Evolutionary conservation across 2,329 filamentous ascomycete genomes (phyloP).

Genomic region (Bipolaris cookei): DNA sequence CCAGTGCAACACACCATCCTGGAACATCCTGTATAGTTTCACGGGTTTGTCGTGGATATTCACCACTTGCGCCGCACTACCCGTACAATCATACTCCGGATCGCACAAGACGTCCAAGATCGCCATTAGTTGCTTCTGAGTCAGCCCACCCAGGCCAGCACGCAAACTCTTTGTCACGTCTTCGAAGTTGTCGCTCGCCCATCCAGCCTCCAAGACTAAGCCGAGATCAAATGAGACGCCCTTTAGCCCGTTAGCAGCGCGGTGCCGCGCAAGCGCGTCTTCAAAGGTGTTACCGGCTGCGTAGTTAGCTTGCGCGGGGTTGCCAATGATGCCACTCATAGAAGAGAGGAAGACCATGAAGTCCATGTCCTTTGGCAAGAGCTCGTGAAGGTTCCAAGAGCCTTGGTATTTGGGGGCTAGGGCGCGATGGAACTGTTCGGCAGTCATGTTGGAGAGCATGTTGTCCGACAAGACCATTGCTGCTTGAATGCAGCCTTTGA

Average conservation of each 20-base stretch:
- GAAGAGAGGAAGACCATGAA: constrained; percentile 32
- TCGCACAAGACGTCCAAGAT: constrained; percentile 14
- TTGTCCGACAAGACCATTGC: constrained; percentile 22
- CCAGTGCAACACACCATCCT: constrained; percentile 13
- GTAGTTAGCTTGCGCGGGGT: constrained; percentile 29
- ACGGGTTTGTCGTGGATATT: constrained; percentile 13
- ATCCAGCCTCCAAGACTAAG: constrained; percentile 9
- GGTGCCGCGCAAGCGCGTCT: constrained; percentile 14
- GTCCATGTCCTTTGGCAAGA: constrained; percentile 14
- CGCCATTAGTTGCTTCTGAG: constrained; percentile 15
- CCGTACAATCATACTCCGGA: constrained; percentile 6
- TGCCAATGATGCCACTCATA: constrained; percentile 23
- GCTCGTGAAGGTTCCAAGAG: constrained; percentile 34
- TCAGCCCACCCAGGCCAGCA: constrained; percentile 10
- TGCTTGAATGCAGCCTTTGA: constrained; percentile 23
- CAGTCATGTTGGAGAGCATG: constrained; percentile 15
- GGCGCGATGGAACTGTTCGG: constrained; percentile 1
- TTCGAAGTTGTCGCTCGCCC: constrained; percentile 14
- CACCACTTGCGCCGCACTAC: constrained; percentile 8
- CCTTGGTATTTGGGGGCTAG: constrained; percentile 10
- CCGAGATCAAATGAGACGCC: constrained; percentile 15
- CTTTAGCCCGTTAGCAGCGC: constrained; percentile 10
- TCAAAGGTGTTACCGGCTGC: constrained; percentile 23
- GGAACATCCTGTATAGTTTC: constrained; percentile 16
- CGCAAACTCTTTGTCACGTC: constrained; percentile 14